Percentiles rank a stretch among this genome's conserved stretches.
Evolutionary conservation across 176 grass and related monocot genomes (phyloP).

Genomic region (Puya raimondii): DNA sequence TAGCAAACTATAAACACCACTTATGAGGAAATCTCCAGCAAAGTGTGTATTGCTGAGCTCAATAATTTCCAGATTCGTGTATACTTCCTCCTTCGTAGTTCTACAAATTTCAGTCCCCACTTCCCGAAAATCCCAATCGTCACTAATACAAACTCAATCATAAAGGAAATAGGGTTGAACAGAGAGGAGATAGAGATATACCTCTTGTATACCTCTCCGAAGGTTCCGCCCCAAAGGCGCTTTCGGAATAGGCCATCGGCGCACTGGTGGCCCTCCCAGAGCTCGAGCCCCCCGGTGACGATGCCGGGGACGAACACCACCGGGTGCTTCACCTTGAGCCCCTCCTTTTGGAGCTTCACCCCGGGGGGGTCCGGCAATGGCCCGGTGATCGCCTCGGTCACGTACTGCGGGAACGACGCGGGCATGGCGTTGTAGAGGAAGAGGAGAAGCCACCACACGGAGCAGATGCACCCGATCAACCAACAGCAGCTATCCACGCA

Average conservation of each 20-base stretch:
- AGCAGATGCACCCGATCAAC: slow-evolving; percentile 84
- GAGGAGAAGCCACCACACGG: slow-evolving; percentile 79
- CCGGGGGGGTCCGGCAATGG: slow-evolving; percentile 84
- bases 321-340: slow-evolving; percentile 66
- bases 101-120: too few species aligned
- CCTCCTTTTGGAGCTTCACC: slow-evolving; percentile 91
- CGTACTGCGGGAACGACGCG: slow-evolving; percentile 89
- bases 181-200: slow-evolving; percentile 12
- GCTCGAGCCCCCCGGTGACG: slow-evolving; percentile 89
- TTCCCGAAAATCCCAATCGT: too few species aligned
- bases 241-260: slow-evolving; percentile 93
- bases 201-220: slow-evolving; percentile 97
- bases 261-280: slow-evolving; percentile 95
- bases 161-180: too few species aligned
- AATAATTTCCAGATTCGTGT: too few species aligned
- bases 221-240: slow-evolving; percentile 89
- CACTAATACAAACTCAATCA: too few species aligned
- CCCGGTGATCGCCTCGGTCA: slow-evolving; percentile 91
- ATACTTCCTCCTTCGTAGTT: too few species aligned
- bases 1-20: too few species aligned
- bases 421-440: slow-evolving; percentile 99
- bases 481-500: slow-evolving; percentile 90
- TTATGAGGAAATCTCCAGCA: too few species aligned
- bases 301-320: slow-evolving; percentile 98
- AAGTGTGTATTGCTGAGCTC: too few species aligned